A percentile compares a stretch with the other conserved stretches of the same genome.
Conservation (phyloP, 495 filamentous ascomycete genomes). For the Hypoxylon trugodes region DNA sequence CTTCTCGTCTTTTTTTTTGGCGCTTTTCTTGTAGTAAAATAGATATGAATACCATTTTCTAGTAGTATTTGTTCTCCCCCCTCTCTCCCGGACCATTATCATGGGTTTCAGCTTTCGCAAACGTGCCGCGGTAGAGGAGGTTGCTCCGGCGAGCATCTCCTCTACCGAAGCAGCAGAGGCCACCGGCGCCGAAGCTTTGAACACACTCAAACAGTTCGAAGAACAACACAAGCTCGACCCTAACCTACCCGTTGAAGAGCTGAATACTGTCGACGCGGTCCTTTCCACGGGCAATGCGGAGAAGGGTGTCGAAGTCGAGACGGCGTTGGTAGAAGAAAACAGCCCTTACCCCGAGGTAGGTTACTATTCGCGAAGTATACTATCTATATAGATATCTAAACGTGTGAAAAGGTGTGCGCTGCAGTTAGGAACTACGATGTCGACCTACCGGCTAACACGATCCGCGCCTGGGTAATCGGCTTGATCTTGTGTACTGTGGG, state of each 20-base stretch:
- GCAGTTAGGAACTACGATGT: conserved; percentile 71
- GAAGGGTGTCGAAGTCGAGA: conserved; percentile 62
- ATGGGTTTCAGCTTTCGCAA: conserved; percentile 44
- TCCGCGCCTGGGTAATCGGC: conserved; percentile 78
- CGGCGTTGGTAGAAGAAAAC: conserved; percentile 68
- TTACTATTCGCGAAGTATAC: conserved; percentile 31
- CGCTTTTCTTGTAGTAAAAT: background rate
- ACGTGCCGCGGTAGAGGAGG: conserved; percentile 35
- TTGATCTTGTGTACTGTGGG: conserved; percentile 68
- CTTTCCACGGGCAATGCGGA: conserved; percentile 63
- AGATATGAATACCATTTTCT: conserved; percentile 6
- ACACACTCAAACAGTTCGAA: conserved; percentile 59
- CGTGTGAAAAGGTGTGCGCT: conserved; percentile 60
- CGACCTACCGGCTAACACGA: conserved; percentile 71
- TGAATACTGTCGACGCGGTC: conserved; percentile 67
- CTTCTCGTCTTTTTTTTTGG: no score
- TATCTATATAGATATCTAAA: conserved; percentile 47
- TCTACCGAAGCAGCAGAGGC: conserved; percentile 30
- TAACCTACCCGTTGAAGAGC: conserved; percentile 69
- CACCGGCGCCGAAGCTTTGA: conserved; percentile 42
- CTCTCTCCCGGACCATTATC: background rate
- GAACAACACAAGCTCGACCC: conserved; percentile 73
- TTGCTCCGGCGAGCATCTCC: conserved; percentile 33
- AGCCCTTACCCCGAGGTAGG: conserved; percentile 74
- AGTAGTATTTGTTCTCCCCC: conserved; percentile 6